phyloP scores from a whole-genome alignment of 169 alveolate species.

The Cryptosporidium xiaoi region DNA sequence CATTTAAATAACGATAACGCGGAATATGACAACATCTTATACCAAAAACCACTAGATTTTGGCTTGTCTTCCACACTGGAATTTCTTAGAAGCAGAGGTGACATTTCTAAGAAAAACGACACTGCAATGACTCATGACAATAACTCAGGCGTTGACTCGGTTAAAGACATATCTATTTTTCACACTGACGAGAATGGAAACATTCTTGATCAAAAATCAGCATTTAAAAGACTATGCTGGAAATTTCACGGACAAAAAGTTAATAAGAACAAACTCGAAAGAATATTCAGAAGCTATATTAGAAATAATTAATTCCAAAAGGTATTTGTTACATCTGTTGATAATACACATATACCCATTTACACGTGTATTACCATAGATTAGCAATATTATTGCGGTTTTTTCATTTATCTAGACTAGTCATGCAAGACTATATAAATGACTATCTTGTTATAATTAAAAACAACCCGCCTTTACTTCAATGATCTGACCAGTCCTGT shows the following conservation, averaged over 20 bases:
- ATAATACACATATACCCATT: neutral
- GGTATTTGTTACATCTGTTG: neutral
- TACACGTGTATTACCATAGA: neutral
- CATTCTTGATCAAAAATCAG: conserved; percentile 31
- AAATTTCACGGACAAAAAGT: conserved; percentile 62
- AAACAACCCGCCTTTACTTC: neutral
- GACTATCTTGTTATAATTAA: no score
- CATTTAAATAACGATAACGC: neutral
- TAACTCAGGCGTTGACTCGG: neutral
- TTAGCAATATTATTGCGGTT: neutral
- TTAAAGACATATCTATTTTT: conserved; percentile 3
- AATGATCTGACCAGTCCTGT: neutral
- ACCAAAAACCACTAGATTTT: conserved; percentile 63
- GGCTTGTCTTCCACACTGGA: conserved; percentile 48
- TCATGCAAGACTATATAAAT: no score
- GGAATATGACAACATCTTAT: neutral
- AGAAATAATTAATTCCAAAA: neutral
- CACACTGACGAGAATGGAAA: conserved; percentile 68
- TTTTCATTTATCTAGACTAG: no score
- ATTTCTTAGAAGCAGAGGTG: conserved; percentile 18
- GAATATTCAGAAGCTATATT: conserved; percentile 27
- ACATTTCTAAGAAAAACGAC: conserved; percentile 1
- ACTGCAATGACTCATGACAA: neutral
- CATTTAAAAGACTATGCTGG: conserved; percentile 65
- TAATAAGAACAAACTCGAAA: conserved; percentile 48